A percentile compares a stretch with the other conserved stretches of the same genome.
Evolutionary conservation across 306 rosid genomes (phyloP).

Genomic region (Rubus parviflorus): DNA sequence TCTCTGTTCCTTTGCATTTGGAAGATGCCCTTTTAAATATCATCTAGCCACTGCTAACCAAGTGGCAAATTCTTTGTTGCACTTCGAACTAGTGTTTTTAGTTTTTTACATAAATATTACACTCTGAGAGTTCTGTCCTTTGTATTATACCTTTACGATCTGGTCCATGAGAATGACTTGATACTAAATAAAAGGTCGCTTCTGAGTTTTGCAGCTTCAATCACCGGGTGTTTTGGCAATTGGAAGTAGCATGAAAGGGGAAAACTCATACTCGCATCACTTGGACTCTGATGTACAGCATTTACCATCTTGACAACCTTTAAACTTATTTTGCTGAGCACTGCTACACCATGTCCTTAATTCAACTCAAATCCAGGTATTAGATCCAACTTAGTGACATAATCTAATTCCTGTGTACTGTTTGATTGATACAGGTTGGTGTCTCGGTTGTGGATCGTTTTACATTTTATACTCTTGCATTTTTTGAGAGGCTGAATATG

Average conservation of each 20-base stretch:
- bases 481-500: slow-evolving; percentile 92
- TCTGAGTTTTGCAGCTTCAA: slow-evolving; percentile 72
- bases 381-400: slow-evolving; percentile 11
- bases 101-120: neutral
- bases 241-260: slow-evolving; percentile 99
- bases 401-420: slow-evolving; percentile 13
- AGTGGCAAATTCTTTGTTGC: neutral
- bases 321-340: slow-evolving; percentile 1
- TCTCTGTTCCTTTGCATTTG: neutral
- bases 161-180: slow-evolving; percentile 5
- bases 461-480: slow-evolving; percentile 87
- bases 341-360: slow-evolving; percentile 4
- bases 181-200: slow-evolving; percentile 33
- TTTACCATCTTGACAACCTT: slow-evolving; percentile 2
- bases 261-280: slow-evolving; percentile 98
- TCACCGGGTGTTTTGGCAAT: slow-evolving; percentile 92
- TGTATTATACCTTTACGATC: slow-evolving; percentile 9
- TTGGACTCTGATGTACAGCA: slow-evolving; percentile 79
- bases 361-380: neutral
- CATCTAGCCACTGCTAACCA: neutral
- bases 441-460: slow-evolving; percentile 98
- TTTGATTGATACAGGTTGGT: slow-evolving; percentile 62
- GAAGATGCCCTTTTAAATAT: neutral
- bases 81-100: neutral
- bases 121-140: neutral